Evolutionary conservation across 176 grass and related monocot genomes (phyloP).

Genomic region (Lolium multiflorum): DNA sequence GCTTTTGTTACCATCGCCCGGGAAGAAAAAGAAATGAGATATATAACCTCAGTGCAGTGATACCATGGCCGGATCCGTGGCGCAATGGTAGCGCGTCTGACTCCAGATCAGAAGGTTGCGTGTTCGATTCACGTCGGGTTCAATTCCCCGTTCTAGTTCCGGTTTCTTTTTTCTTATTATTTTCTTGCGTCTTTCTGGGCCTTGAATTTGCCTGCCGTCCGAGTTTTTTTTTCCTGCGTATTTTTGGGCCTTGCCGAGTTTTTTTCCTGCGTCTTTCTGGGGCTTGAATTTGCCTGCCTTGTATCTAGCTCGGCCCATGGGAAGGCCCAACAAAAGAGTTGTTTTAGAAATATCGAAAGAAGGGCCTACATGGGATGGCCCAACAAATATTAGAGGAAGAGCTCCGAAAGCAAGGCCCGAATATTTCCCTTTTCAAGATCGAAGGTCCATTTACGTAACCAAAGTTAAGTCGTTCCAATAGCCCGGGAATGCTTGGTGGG

Average conservation of each 20-base stretch:
- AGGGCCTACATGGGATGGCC: neutral
- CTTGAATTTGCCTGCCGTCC: neutral
- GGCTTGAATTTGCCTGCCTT: neutral
- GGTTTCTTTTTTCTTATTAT: neutral
- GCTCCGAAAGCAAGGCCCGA: neutral
- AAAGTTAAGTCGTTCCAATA: neutral
- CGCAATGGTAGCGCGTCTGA: constrained; percentile 99
- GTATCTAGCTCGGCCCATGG: neutral
- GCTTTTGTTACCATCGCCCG: too few species aligned
- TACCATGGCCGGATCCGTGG: constrained; percentile 69
- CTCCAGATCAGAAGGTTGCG: constrained; percentile 99
- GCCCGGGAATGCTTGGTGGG: too few species aligned
- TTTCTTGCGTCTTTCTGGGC: neutral
- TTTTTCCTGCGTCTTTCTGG: neutral
- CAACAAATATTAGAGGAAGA: too few species aligned
- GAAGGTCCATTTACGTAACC: neutral
- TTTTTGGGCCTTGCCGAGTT: neutral
- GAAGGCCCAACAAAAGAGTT: neutral
- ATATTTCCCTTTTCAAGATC: neutral
- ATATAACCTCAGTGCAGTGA: too few species aligned
- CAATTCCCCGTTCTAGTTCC: constrained; percentile 57
- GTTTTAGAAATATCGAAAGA: neutral
- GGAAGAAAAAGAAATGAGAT: too few species aligned
- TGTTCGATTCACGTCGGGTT: constrained; percentile 99
- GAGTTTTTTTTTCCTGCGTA: neutral